phyloP scores from a whole-genome alignment of 2,329 filamentous ascomycete species.

The Alternaria ventricosa region DNA sequence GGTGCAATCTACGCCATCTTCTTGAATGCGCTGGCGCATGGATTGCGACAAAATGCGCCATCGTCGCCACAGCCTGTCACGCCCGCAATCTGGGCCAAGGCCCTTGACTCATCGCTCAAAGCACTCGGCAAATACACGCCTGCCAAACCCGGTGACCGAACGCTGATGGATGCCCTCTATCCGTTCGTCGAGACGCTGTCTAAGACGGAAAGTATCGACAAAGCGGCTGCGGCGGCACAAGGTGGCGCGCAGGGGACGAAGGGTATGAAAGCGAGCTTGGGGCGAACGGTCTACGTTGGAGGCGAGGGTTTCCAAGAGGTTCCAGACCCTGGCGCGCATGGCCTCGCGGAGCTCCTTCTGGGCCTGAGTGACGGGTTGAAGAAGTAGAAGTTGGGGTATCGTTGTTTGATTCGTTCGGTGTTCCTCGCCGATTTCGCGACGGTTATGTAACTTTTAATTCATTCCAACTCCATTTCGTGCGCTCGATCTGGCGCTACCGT shows the following conservation, averaged over 20 bases:
- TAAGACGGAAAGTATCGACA: constrained; percentile 68
- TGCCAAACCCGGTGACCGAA: constrained; percentile 86
- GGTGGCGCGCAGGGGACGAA: constrained; percentile 83
- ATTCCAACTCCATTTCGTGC: constrained; percentile 33
- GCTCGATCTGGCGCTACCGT: constrained; percentile 9
- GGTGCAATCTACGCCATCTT: constrained; percentile 88
- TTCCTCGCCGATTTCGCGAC: constrained; percentile 29
- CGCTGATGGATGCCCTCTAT: constrained; percentile 85
- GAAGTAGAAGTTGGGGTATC: constrained; percentile 40
- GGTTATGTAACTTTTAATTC: constrained; percentile 45
- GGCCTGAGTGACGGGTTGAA: constrained; percentile 70
- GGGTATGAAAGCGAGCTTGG: constrained; percentile 89
- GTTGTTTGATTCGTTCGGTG: constrained; percentile 38
- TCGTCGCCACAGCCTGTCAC: constrained; percentile 55
- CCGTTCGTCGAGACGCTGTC: constrained; percentile 81
- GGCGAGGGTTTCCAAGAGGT: constrained; percentile 75
- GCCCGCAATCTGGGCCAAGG: constrained; percentile 66
- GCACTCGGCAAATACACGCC: constrained; percentile 82
- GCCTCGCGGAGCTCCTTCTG: constrained; percentile 83
- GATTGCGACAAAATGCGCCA: constrained; percentile 62
- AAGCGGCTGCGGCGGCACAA: constrained; percentile 77
- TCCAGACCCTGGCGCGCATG: constrained; percentile 75
- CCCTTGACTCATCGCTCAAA: constrained; percentile 71
- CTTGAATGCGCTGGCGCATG: constrained; percentile 80
- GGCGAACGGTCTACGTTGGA: constrained; percentile 80